Evolutionary conservation across 345 rosid genomes (phyloP).

Genomic region (Camelina neglecta): DNA sequence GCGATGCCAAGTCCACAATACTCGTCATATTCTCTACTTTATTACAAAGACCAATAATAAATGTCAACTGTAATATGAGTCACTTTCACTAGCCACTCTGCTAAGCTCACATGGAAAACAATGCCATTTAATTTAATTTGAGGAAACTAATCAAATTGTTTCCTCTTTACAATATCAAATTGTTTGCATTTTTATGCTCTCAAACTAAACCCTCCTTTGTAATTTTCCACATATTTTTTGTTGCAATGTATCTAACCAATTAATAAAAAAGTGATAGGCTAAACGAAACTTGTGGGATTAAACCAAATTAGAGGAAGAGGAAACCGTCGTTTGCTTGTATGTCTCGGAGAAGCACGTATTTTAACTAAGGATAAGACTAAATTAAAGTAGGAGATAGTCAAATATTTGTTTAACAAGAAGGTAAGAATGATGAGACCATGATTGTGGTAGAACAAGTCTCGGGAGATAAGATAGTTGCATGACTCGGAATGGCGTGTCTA

Average conservation of each 20-base stretch:
- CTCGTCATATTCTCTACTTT: constrained; percentile 23
- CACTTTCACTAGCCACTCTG: constrained; percentile 25
- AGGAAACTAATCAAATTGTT: neutral
- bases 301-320: constrained; percentile 7
- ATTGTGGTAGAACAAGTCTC: constrained; percentile 31
- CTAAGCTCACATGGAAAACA: constrained; percentile 17
- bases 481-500: constrained; percentile 32
- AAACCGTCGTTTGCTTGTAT: constrained; percentile 40
- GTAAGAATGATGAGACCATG: constrained; percentile 26
- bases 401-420: constrained; percentile 7
- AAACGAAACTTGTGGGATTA: neutral
- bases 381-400: constrained; percentile 14
- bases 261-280: neutral
- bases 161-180: neutral
- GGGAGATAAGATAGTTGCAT: constrained; percentile 25
- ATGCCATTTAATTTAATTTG: neutral
- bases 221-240: neutral
- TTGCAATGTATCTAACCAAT: neutral
- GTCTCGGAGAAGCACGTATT: constrained; percentile 22
- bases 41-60: neutral
- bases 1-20: constrained; percentile 30
- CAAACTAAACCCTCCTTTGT: neutral
- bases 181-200: neutral
- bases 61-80: constrained; percentile 7
- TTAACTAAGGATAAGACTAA: constrained; percentile 17